These are phyloP conservation scores for Candida peoriensis DNA, from an alignment of 805 yeast species.

Conservation along the genomic window DNA sequence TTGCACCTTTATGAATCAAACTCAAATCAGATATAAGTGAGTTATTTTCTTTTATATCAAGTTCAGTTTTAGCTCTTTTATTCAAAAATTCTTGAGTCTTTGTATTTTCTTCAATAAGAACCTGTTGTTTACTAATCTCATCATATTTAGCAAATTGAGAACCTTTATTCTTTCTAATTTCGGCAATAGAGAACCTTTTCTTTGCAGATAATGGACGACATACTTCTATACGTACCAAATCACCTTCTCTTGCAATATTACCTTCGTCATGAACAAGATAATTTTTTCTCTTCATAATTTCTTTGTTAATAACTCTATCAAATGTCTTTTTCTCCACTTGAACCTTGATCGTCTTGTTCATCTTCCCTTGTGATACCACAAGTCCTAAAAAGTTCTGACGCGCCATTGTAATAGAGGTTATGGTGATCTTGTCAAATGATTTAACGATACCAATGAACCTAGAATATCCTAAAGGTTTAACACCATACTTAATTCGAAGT, in stretches of 20 bases:
- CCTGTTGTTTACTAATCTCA: constrained; percentile 62
- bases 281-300: constrained; percentile 72
- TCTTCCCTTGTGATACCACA: constrained; percentile 93
- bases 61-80: constrained; percentile 37
- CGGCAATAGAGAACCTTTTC: constrained; percentile 88
- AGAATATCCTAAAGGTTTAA: too few relatives aligned
- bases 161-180: constrained; percentile 83
- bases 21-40: constrained; percentile 29
- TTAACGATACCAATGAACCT: too few relatives aligned
- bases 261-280: constrained; percentile 93
- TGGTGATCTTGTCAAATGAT: too few relatives aligned
- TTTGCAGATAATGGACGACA: constrained; percentile 79
- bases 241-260: constrained; percentile 89
- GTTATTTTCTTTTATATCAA: constrained; percentile 21
- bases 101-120: constrained; percentile 57
- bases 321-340: constrained; percentile 74
- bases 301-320: constrained; percentile 68
- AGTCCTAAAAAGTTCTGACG: constrained; percentile 88
- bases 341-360: constrained; percentile 93
- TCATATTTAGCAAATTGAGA: constrained; percentile 83
- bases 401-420: constrained; percentile 47
- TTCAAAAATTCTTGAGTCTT: constrained; percentile 51
- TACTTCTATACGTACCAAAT: constrained; percentile 86
- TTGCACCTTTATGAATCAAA: constrained; percentile 21
- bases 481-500: too few relatives aligned